Evolutionary conservation across 805 yeast genomes (phyloP).

Genomic region (Nakazawaea molendinolei): DNA sequence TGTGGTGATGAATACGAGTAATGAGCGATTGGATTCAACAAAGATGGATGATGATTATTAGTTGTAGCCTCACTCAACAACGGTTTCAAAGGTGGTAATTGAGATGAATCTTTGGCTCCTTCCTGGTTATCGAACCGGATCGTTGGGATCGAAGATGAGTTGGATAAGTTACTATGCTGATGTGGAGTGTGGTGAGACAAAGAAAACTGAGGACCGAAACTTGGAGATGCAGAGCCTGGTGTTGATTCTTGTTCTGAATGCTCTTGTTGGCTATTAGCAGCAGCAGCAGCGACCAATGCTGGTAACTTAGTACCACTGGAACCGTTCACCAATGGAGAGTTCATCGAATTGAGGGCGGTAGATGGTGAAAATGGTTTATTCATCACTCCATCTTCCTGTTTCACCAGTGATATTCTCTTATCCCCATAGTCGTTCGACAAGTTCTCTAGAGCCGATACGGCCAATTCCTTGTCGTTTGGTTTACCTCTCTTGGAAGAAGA

Average conservation of each 20-base stretch:
- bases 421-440: slow-evolving; percentile 24
- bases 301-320: slow-evolving; percentile 16
- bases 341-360: slow-evolving; percentile 21
- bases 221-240: slow-evolving; percentile 20
- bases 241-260: slow-evolving; percentile 12
- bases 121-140: slow-evolving; percentile 12
- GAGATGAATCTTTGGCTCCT: slow-evolving; percentile 3
- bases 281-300: slow-evolving; percentile 14
- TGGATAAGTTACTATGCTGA: slow-evolving; percentile 15
- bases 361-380: slow-evolving; percentile 25
- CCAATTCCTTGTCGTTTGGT: slow-evolving; percentile 15
- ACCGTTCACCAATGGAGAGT: slow-evolving; percentile 18
- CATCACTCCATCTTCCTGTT: slow-evolving; percentile 19
- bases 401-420: slow-evolving; percentile 25
- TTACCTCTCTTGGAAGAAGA: slow-evolving; percentile 26
- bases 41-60: slow-evolving; percentile 5
- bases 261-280: not conserved
- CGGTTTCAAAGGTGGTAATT: slow-evolving; percentile 14
- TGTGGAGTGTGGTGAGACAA: slow-evolving; percentile 12
- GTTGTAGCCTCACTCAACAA: slow-evolving; percentile 12
- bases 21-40: slow-evolving; percentile 11
- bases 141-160: slow-evolving; percentile 22
- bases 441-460: slow-evolving; percentile 34
- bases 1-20: slow-evolving; percentile 1
- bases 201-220: slow-evolving; percentile 26